Percentiles rank a stretch among this genome's conserved stretches.
Evolutionary conservation across 2,329 filamentous ascomycete species (phyloP).

Genomic region (Fonsecaea pedrosoi): DNA sequence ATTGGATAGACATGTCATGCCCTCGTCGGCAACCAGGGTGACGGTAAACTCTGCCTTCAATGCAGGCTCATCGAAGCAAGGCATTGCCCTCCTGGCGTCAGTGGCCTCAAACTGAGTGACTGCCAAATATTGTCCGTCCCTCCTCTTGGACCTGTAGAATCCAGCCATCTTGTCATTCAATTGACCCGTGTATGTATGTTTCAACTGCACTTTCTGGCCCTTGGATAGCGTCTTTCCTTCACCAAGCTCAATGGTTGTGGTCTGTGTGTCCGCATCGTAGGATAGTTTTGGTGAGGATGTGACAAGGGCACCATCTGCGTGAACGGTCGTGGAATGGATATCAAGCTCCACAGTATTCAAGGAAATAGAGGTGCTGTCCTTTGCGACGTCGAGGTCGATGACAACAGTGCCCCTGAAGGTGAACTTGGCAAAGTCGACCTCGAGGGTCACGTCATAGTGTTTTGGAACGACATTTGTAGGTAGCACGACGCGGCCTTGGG

Average conservation of each 20-base stretch:
- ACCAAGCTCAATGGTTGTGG: constrained; percentile 78
- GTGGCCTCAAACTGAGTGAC: constrained; percentile 97
- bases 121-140: constrained; percentile 81
- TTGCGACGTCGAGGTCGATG: constrained; percentile 84
- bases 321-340: constrained; percentile 75
- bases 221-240: constrained; percentile 76
- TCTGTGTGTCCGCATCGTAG: constrained; percentile 80
- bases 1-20: constrained; percentile 91
- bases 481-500: constrained; percentile 72
- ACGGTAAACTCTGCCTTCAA: constrained; percentile 93
- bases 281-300: constrained; percentile 71
- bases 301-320: constrained; percentile 62
- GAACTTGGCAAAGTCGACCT: constrained; percentile 87
- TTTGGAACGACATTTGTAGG: constrained; percentile 89
- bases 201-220: constrained; percentile 77
- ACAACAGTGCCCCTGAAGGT: constrained; percentile 83
- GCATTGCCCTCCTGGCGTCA: constrained; percentile 89
- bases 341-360: constrained; percentile 88
- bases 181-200: constrained; percentile 77
- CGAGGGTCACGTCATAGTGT: constrained; percentile 90
- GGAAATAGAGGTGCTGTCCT: constrained; percentile 83
- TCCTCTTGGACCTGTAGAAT: constrained; percentile 92
- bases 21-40: constrained; percentile 87
- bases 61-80: constrained; percentile 94
- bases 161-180: constrained; percentile 96